These are phyloP conservation scores for Rhizomucor pusillus DNA, from an alignment of 371 early-diverging fungal species.

Conservation along the genomic window DNA sequence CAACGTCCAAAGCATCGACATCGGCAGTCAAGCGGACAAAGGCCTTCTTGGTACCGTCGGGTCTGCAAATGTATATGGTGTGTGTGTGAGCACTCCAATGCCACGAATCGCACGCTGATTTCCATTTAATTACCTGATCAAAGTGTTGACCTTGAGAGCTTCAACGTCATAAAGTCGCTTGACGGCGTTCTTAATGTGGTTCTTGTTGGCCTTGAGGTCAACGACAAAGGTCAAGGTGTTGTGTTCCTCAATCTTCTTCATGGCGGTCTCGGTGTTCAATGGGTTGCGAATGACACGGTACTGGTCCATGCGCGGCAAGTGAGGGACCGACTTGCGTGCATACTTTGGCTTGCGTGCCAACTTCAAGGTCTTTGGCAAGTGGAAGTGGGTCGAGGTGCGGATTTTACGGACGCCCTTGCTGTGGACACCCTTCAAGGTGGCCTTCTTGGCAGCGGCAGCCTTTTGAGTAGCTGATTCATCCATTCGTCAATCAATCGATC, in stretches of 20 bases:
- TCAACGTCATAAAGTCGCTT: conserved; percentile 96
- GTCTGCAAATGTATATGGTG: conserved; percentile 43
- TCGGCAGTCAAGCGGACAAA: conserved; percentile 97
- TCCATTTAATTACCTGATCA: conserved; percentile 65
- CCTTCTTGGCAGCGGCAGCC: conserved; percentile 81
- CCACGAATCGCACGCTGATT: neutral
- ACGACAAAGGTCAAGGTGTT: conserved; percentile 99
- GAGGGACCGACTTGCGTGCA: conserved; percentile 85
- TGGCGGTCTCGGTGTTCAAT: conserved; percentile 97
- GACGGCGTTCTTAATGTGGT: conserved; percentile 97
- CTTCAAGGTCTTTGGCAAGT: conserved; percentile 92
- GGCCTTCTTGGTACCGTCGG: conserved; percentile 98
- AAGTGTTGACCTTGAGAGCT: conserved; percentile 95
- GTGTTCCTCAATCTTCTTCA: conserved; percentile 98
- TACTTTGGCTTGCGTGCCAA: conserved; percentile 90
- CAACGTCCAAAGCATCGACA: conserved; percentile 36
- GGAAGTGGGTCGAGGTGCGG: conserved; percentile 90
- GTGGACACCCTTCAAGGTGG: conserved; percentile 88
- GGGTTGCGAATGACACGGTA: conserved; percentile 92
- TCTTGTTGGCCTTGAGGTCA: conserved; percentile 97
- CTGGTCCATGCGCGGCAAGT: conserved; percentile 77
- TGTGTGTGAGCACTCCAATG: neutral
- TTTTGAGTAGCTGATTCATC: conserved; percentile 19
- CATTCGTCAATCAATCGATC: too few species aligned
- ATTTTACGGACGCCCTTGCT: conserved; percentile 83